Percentiles rank a stretch among this genome's conserved stretches.
Conservation (phyloP, 139 green algal species). For the Chlorella sp. region DNA sequence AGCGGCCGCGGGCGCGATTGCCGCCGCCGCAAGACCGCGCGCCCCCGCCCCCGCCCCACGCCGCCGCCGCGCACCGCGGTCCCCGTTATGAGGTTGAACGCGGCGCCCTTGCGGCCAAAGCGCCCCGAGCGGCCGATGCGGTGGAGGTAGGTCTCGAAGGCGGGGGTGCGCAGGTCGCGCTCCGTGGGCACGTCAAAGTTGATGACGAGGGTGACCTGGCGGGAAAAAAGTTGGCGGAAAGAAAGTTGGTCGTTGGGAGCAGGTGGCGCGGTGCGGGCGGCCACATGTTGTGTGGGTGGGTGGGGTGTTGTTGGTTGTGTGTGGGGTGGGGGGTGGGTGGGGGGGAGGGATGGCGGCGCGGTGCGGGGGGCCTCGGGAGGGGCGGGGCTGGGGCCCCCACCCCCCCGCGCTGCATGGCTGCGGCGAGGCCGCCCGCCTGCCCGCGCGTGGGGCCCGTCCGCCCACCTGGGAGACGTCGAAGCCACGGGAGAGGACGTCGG, state of each 20-base stretch:
- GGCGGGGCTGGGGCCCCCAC: not conserved
- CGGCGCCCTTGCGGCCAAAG: conserved; percentile 96
- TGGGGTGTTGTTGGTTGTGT: not conserved
- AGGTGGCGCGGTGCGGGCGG: no score
- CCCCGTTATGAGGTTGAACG: conserved; percentile 89
- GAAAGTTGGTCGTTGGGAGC: not conserved
- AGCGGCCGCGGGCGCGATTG: not conserved
- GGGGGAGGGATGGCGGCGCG: not conserved
- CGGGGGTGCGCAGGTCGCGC: conserved; percentile 71
- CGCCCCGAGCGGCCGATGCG: conserved; percentile 93
- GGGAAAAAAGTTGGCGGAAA: not conserved
- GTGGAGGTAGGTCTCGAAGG: conserved; percentile 98
- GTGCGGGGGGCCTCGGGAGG: no score
- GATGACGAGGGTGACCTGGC: conserved; percentile 95
- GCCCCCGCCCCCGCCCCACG: not conserved
- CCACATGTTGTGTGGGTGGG: not conserved
- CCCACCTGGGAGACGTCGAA: conserved; percentile 95
- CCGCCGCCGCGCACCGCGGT: conserved; percentile 32
- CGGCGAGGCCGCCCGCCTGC: not conserved
- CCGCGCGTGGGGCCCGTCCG: not conserved
- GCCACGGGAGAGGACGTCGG: conserved; percentile 93
- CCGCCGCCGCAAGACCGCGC: not conserved
- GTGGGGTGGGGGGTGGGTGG: not conserved
- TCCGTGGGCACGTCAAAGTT: conserved; percentile 97
- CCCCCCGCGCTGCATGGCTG: not conserved